Evolutionary conservation across 1,284 basidiomycete genomes (phyloP), one percentile per base, ranked within the genome.

Genomic region (Apiotrichum mycotoxinovorans): DNA sequence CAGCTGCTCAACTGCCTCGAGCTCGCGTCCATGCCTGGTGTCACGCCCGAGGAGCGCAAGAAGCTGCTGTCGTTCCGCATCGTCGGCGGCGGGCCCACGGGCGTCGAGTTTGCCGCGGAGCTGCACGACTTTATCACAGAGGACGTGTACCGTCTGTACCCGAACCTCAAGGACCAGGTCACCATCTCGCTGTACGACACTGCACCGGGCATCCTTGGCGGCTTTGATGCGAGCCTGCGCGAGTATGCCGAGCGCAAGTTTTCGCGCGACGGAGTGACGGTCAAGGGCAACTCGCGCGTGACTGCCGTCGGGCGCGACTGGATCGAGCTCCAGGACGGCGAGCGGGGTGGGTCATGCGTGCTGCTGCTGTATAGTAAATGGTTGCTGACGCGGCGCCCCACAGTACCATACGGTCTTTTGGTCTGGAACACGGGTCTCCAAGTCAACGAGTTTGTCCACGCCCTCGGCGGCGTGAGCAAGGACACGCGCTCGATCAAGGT

Each of bases 401-500:
- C 77, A 87, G 87, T 89, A 26, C 85, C 84, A 15, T 89, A 87
- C 69, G 90, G 90, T 17, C 78, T 92, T 38, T 81, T 91, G 7
- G 89, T 94, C 20, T 92, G 91, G 91, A 87, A 85, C 64, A 91
- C 90, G 5, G 89, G 89, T 2, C 80, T 93, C 10, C 82, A 87
- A 11, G 84, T 87, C 1, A 91, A 91, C 67, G 88, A 89, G 10
- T 78, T 93, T 42, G 81, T 92, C 47, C 74, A 82, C 54, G 79
- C 81, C 0, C 83, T 90, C 48, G 72, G 75, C 4, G 84, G 82
- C 51, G 78, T 86, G 0, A 75, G 82, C 66, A 88, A 89, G 68
- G 81, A 89, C 61, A 72, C 79, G 20, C 84, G 81, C 51, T 83
- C 83, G 86, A 73, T 91, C 11, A 69, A 84, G 43, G 87, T 86